These are phyloP conservation scores for Pleomassaria siparia DNA, from an alignment of 2,329 filamentous ascomycete species.

Conservation along the genomic window DNA sequence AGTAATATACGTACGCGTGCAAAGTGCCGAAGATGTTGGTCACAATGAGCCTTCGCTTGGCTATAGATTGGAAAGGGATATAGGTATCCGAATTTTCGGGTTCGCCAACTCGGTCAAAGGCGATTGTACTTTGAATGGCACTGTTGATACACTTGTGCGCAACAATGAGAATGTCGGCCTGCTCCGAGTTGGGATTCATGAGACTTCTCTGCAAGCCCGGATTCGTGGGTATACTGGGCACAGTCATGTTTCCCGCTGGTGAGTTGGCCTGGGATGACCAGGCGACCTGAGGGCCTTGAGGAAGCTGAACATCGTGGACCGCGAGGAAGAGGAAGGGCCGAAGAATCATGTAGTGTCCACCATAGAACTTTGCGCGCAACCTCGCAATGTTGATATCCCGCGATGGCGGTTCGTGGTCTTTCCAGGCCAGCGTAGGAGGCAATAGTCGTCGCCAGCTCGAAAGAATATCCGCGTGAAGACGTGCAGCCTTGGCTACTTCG, in stretches of 20 bases:
- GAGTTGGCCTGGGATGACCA: conserved; percentile 50
- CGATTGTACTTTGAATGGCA: conserved; percentile 80
- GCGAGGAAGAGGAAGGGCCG: conserved; percentile 71
- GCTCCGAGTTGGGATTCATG: conserved; percentile 28
- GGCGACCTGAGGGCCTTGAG: conserved; percentile 38
- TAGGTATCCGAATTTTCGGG: conserved; percentile 9
- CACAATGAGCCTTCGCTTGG: conserved; percentile 71
- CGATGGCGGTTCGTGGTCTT: conserved; percentile 70
- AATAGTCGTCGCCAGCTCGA: conserved; percentile 57
- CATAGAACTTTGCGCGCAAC: conserved; percentile 91
- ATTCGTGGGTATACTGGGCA: conserved; percentile 13
- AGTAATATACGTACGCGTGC: conserved; percentile 75
- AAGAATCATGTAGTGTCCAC: conserved; percentile 85
- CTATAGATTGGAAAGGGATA: conserved; percentile 39
- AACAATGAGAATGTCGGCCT: conserved; percentile 27
- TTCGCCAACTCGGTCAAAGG: conserved; percentile 67
- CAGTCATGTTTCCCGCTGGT: conserved; percentile 47
- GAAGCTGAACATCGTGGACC: conserved; percentile 52
- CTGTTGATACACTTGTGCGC: conserved; percentile 50
- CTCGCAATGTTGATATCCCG: conserved; percentile 78
- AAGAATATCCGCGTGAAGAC: conserved; percentile 47
- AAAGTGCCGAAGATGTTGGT: conserved; percentile 97
- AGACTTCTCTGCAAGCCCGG: conserved; percentile 28
- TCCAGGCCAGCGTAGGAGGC: conserved; percentile 58
- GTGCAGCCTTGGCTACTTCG: conserved; percentile 31